Evolutionary conservation across 129 eudicot species (phyloP).

Genomic region (Lonicera japonica): DNA sequence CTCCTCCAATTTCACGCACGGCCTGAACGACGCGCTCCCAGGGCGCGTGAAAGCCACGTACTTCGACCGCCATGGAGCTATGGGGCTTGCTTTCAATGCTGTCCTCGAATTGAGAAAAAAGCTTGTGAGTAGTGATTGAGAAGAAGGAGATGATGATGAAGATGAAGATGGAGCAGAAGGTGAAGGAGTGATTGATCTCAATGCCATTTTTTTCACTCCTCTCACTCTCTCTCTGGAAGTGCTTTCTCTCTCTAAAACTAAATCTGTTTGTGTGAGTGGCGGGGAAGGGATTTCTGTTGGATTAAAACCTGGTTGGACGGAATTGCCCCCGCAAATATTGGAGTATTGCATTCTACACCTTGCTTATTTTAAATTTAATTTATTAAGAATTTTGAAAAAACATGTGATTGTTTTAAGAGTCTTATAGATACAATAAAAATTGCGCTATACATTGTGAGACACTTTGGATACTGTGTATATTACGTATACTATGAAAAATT

Average conservation of each 20-base stretch:
- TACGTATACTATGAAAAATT: no score
- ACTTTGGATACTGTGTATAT: no score
- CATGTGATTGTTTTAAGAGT: constrained; percentile 5
- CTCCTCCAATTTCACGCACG: constrained; percentile 42
- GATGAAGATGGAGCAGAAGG: neutral
- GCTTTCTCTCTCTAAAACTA: constrained; percentile 8
- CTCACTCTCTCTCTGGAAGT: neutral
- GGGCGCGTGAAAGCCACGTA: constrained; percentile 6
- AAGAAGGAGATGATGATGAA: constrained; percentile 19
- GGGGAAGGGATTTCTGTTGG: constrained; percentile 32
- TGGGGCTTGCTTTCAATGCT: constrained; percentile 15
- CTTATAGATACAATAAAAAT: no score
- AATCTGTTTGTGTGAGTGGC: constrained; percentile 38
- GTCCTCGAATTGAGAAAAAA: constrained; percentile 28
- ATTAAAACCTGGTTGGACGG: no score
- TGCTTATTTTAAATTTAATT: no score
- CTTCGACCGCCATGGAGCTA: constrained; percentile 23
- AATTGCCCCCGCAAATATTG: no score
- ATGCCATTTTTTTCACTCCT: constrained; percentile 30
- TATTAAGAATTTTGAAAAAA: constrained; percentile 17
- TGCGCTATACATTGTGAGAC: no score
- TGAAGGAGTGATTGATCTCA: constrained; percentile 32
- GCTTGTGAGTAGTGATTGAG: constrained; percentile 26
- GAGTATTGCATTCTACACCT: no score
- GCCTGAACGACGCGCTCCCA: constrained; percentile 20